A percentile compares a stretch with the other conserved stretches of the same genome.
Conservation (phyloP, 2,329 filamentous ascomycete species). For the Pseudogymnoascus sp. region DNA sequence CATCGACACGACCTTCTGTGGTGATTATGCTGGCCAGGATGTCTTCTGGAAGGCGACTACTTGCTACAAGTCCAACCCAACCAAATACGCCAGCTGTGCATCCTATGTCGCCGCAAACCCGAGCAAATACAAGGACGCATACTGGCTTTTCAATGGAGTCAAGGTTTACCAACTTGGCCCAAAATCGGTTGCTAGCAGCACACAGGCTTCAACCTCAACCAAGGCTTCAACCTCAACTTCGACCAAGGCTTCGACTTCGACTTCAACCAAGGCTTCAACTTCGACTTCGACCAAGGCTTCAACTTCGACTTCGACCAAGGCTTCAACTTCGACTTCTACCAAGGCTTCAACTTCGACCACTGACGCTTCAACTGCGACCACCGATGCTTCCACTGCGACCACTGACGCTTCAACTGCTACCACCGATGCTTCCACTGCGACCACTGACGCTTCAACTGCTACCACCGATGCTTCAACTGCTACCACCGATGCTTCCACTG, state of each 20-base stretch:
- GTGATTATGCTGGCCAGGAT: constrained; percentile 67
- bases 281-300: not conserved
- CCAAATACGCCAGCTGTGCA: constrained; percentile 57
- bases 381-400: not conserved
- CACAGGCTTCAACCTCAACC: not conserved
- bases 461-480: not conserved
- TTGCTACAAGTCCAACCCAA: constrained; percentile 48
- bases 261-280: not conserved
- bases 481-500: not conserved
- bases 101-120: constrained; percentile 68
- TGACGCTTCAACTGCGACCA: not conserved
- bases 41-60: constrained; percentile 48
- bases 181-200: not conserved
- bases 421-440: not conserved
- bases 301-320: not conserved
- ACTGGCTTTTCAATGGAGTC: constrained; percentile 68
- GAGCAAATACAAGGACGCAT: constrained; percentile 61
- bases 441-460: not conserved
- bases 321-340: not conserved
- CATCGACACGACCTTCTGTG: constrained; percentile 80
- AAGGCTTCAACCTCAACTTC: not conserved
- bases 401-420: not conserved
- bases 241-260: not conserved
- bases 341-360: not conserved
- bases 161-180: constrained; percentile 49